phyloP scores from a whole-genome alignment of 1,284 basidiomycete species.

The Microbotryum saponariae region DNA sequence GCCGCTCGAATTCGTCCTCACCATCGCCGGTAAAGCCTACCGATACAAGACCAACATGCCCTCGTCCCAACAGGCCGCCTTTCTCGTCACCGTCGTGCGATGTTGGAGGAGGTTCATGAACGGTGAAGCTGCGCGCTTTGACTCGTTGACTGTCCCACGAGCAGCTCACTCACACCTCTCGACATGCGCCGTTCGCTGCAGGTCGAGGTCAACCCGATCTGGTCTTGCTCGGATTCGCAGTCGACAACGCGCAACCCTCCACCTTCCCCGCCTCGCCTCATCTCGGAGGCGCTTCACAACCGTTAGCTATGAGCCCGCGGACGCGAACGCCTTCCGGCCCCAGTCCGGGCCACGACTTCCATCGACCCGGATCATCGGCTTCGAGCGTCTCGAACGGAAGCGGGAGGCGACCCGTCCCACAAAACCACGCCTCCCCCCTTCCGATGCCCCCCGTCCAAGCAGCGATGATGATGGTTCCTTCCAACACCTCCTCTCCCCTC shows the following conservation, averaged over 20 bases:
- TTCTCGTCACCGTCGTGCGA: constrained; percentile 60
- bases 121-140: constrained; percentile 4
- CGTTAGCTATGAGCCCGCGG: neutral
- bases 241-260: constrained; percentile 18
- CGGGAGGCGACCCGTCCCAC: too few relatives aligned
- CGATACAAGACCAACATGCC: constrained; percentile 72
- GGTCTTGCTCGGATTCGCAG: constrained; percentile 31
- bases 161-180: neutral
- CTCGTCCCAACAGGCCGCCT: constrained; percentile 57
- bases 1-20: constrained; percentile 57
- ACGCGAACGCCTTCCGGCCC: neutral
- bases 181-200: neutral
- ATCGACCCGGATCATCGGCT: constrained; percentile 4
- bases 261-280: neutral
- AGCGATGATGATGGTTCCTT: too few relatives aligned
- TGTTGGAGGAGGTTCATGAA: constrained; percentile 52
- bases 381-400: neutral
- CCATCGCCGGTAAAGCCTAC: constrained; percentile 69
- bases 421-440: too few relatives aligned
- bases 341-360: neutral
- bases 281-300: too few relatives aligned
- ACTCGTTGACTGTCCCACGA: too few relatives aligned
- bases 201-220: constrained; percentile 22
- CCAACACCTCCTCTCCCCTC: too few relatives aligned
- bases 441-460: too few relatives aligned